Percentiles rank a stretch among this genome's conserved stretches.
Evolutionary conservation across 73 alveolate genomes (phyloP).

Genomic region (Blepharisma japonicum): DNA sequence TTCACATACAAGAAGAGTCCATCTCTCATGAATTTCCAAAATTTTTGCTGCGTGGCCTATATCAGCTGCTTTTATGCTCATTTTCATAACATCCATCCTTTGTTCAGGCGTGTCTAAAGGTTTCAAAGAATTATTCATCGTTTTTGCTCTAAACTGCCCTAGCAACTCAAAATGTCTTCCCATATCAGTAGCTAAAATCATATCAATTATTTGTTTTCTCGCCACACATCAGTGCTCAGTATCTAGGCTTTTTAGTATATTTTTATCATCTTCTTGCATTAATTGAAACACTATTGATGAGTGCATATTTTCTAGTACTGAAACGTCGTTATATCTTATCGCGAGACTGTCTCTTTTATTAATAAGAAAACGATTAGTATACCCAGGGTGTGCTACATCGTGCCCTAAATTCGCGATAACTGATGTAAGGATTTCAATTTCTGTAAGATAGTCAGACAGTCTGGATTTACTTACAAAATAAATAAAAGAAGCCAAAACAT

Average conservation of each 20-base stretch:
- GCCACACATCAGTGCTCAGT: neutral
- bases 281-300: neutral
- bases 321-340: neutral
- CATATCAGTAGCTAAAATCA: neutral
- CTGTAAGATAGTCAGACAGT: neutral
- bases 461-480: neutral
- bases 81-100: no score
- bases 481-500: neutral
- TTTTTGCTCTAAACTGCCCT: no score
- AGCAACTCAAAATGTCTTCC: no score
- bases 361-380: neutral
- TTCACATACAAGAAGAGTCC: no score
- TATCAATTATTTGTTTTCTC: neutral
- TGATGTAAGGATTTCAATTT: neutral
- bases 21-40: no score
- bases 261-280: neutral
- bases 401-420: slow-evolving; percentile 1
- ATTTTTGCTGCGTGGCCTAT: no score
- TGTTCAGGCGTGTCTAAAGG: no score
- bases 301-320: slow-evolving; percentile 15
- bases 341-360: neutral
- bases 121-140: no score
- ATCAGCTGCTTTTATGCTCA: no score
- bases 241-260: neutral
- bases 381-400: slow-evolving; percentile 15